Conservation (phyloP, 495 filamentous ascomycete species). For the Neurospora tetraspora region DNA sequence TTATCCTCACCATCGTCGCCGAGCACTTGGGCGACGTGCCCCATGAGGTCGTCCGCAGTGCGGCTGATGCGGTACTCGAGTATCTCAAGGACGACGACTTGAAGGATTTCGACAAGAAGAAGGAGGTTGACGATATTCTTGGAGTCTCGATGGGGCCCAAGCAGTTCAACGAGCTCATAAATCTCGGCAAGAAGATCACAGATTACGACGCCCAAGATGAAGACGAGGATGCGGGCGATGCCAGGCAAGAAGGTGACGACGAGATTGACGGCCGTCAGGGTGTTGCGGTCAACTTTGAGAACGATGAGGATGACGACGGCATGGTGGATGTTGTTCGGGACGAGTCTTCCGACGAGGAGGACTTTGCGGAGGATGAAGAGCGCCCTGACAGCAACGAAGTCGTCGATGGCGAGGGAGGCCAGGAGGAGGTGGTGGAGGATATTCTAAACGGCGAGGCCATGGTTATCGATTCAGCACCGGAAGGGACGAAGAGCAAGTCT, state of each 20-base stretch:
- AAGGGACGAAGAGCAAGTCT: slow-evolving; percentile 25
- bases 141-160: slow-evolving; percentile 74
- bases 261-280: slow-evolving; percentile 91
- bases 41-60: slow-evolving; percentile 82
- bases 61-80: slow-evolving; percentile 89
- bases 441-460: slow-evolving; percentile 50
- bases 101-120: slow-evolving; percentile 98
- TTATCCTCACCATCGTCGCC: slow-evolving; percentile 86
- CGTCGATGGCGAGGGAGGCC: slow-evolving; percentile 41
- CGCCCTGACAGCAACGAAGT: slow-evolving; percentile 44
- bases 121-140: slow-evolving; percentile 88
- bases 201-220: slow-evolving; percentile 98
- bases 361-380: slow-evolving; percentile 56
- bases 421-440: slow-evolving; percentile 37
- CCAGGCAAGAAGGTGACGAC: slow-evolving; percentile 57
- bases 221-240: slow-evolving; percentile 76
- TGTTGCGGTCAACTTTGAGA: slow-evolving; percentile 93
- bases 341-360: slow-evolving; percentile 74
- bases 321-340: slow-evolving; percentile 73
- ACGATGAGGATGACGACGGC: slow-evolving; percentile 82
- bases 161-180: slow-evolving; percentile 94
- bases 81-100: slow-evolving; percentile 88
- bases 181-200: slow-evolving; percentile 96
- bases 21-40: slow-evolving; percentile 87
- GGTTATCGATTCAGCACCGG: slow-evolving; percentile 59